Conservation (phyloP, 257 asterid species). For the Nicotiana otophora region DNA sequence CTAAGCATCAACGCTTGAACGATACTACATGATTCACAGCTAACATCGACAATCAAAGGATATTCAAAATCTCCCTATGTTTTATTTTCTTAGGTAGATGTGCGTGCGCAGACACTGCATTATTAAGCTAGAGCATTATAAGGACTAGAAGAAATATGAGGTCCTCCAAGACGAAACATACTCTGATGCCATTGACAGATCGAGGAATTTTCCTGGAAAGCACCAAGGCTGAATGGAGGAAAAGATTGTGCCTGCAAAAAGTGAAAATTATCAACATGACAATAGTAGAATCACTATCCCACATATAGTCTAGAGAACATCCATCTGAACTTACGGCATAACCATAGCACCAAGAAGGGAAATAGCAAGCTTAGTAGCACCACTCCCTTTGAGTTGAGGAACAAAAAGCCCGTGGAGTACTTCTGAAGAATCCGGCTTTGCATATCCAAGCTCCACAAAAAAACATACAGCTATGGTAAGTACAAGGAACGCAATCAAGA, state of each 20-base stretch:
- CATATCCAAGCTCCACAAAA: conserved; percentile 76
- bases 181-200: conserved; percentile 18
- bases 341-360: conserved; percentile 98
- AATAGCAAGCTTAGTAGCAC: conserved; percentile 87
- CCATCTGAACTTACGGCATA: conserved; percentile 74
- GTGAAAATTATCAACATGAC: background rate
- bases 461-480: conserved; percentile 74
- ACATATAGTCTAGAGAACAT: background rate
- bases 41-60: background rate
- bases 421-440: conserved; percentile 67
- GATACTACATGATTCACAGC: background rate
- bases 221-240: conserved; percentile 94
- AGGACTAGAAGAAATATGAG: too few relatives aligned
- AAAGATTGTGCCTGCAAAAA: conserved; percentile 81
- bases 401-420: conserved; percentile 77
- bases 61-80: background rate
- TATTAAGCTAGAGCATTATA: too few relatives aligned
- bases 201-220: conserved; percentile 93
- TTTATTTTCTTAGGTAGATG: background rate
- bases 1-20: background rate
- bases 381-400: conserved; percentile 81
- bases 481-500: conserved; percentile 77
- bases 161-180: too few relatives aligned
- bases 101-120: too few relatives aligned
- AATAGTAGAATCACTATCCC: background rate